Base-by-base conservation (phyloP, 495 filamentous ascomycete species). In the Stereocaulon alpinum region DNA sequence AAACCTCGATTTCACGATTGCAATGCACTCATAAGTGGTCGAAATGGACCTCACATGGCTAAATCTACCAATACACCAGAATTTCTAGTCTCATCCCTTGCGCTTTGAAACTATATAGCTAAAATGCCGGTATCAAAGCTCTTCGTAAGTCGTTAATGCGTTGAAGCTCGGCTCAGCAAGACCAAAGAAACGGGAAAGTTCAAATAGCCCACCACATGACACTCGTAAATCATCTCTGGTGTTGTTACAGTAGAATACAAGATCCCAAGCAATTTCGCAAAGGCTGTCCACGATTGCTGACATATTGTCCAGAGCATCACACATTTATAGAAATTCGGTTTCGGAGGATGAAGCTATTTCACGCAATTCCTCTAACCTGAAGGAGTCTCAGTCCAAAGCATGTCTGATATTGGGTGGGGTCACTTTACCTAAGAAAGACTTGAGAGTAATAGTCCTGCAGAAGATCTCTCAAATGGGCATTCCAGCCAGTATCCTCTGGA, bases 371-470 rank as follows among this genome's bases (percentile, higher is more conserved):
- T 42, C 34, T 1, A 52, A 15, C 24, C 49, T 52, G 14, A 7
- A 20, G 24, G 10, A 5, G 3, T 15, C 4, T 37, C 12, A 52
- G 5, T 14, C 43, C 15, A 37, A 17, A 1, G 11, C 11, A 34
- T 27, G 6, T 30, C 24, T 50, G 22, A 24, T 10, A 14, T 24
- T 50, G 17, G 15, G 22, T 4, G 1, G 24, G 9, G 24, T 14
- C 4, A 15, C 4, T 10, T 24, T 56, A 56, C 52, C 53, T 49
- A 4, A 34, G 22, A 29, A 43, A 61, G 24, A 61, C 59, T 32
- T 61, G 59, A 45, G 52, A 41, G 37, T 56, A 40, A 41, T 56
- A 61, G 9, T 61, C 44, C 32, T 61, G 14, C 6, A 61, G 42
- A 10, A 61, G 14, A 11, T 57, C 52, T 15, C 18, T 22, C 44